phyloP scores from a whole-genome alignment of 495 filamentous ascomycete species.

The Paragyromitra xinjiangensis region DNA sequence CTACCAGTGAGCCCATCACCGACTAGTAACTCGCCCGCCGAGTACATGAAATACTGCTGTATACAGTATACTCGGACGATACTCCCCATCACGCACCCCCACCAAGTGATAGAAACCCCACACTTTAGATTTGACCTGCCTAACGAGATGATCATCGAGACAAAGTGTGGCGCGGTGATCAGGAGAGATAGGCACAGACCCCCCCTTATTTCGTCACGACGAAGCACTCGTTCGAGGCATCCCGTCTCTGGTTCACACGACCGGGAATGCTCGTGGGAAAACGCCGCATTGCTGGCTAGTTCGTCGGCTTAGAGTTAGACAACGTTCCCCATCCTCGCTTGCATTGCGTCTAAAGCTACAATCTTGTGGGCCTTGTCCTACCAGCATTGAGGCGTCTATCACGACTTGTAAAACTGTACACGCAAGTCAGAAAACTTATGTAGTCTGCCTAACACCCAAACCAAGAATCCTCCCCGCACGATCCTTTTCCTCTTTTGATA shows the following conservation, averaged over 20 bases:
- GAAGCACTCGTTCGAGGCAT: slow-evolving; percentile 32
- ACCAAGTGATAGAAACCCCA: neutral
- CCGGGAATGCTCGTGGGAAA: neutral
- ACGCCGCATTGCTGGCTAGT: neutral
- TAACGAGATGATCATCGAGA: slow-evolving; percentile 42
- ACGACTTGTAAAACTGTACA: neutral
- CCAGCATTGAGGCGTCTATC: neutral
- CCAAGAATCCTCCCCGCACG: neutral
- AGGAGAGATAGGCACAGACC: slow-evolving; percentile 29
- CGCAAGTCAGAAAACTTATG: neutral
- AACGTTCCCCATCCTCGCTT: neutral
- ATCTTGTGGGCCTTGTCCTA: neutral
- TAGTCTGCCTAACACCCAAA: neutral
- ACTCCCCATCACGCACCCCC: neutral
- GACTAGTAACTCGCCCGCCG: neutral
- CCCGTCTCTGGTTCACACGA: neutral
- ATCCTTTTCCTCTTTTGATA: neutral
- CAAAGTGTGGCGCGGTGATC: slow-evolving; percentile 35
- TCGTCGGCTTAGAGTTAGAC: neutral
- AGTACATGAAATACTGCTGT: neutral
- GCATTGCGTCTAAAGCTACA: neutral
- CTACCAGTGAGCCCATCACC: neutral
- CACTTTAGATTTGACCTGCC: neutral
- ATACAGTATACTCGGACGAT: neutral
- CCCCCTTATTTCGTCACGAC: slow-evolving; percentile 31